Base-by-base conservation (phyloP, 73 alveolate genomes). In the Uronychia binucleata region DNA sequence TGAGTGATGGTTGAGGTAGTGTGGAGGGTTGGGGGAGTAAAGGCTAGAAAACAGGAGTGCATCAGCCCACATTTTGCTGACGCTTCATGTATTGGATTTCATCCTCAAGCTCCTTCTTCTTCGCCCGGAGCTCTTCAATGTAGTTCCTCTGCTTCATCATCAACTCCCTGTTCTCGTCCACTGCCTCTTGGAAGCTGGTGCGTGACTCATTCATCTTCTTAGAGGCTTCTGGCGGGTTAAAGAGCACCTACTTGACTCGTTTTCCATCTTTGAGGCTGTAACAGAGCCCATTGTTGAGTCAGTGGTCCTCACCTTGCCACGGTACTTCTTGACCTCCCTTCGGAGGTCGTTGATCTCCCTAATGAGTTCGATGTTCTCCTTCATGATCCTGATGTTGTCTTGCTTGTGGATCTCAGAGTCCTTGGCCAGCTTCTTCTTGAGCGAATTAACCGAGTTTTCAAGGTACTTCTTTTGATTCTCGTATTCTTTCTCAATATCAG, bases 401-500 rank as follows among this genome's bases (percentile, higher is more conserved):
- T 91, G 90, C 87, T 94, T 93, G 80, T 94, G 98, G 77, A 93
- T 93, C 58, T 89, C 95, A 33, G 83, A 80, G 75, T 95, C 96
- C 90, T 94, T 94, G 60, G 88, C 92, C 87, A 94, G 81, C 85
- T 94, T 92, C 79, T 94, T 86, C 88, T 94, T 91, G 78, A 94
- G 88, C 13, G 94, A 81, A 74, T 93, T 93, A n/a, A 90, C 96
- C 14, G 98, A 94, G 88, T 92, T 91, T 84, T 94, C 98, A 27
- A 94, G 89, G 82, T 92, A 94, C 74, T 92, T 93, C 74, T 92
- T 84, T 81, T 94, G 97, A 79, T 94, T 94, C 90, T 94, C 95
- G 86, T 91, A 91, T 85, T 94, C 98, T 82, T 94, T 94, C 93
- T 94, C 87, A 77, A 93, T 94, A 26, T 94, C 98, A 14, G 98